Base-by-base conservation (phyloP, 345 rosid genomes). In the Turritis glabra region DNA sequence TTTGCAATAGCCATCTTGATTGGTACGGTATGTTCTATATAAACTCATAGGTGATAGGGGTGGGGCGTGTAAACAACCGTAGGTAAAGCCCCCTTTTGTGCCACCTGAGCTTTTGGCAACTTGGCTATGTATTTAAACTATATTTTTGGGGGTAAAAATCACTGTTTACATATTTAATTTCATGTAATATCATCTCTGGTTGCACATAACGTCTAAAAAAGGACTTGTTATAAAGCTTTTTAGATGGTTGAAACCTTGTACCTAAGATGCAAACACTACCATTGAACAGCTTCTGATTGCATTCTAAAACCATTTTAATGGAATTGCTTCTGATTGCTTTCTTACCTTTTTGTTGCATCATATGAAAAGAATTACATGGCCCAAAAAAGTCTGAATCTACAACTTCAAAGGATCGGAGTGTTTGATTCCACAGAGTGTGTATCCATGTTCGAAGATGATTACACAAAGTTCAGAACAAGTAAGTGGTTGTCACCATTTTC, bases 401-500 rank as follows among this genome's bases (percentile, higher is more conserved):
- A 90, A 80, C 82, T 95, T 76, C 92, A 76, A 81, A 84, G 90
- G 83, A 64, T 85, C 41, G 91, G 86, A 70, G 80, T 84, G 33
- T 68, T 88, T 59, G 62, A 77, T 65, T 79, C 90, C 66, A 71
- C 80, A 3, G 93, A 91, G 69, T 82, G 84, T 81, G 77, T 95
- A 76, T 82, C 97, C 23, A 78, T 77, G 84, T 90, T 84, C 14
- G 65, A 33, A 13, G 96, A 87, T 63, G 93, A 90, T 53, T 91
- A 82, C 74, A 71, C 69, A 25, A 88, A 82, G 82, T 91, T 90
- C 82, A 86, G 89, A 84, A 82, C 86, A 55, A 67, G 99, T 95
- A 84, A 76, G 89, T 55, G 68, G 72, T 26, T 65, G 57, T 74
- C 59, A 30, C 63, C 35, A n/a, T 50, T 57, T 55, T 27, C 46